Conservation (phyloP, 345 rosid species). For the Eucalyptus leucophloia region DNA sequence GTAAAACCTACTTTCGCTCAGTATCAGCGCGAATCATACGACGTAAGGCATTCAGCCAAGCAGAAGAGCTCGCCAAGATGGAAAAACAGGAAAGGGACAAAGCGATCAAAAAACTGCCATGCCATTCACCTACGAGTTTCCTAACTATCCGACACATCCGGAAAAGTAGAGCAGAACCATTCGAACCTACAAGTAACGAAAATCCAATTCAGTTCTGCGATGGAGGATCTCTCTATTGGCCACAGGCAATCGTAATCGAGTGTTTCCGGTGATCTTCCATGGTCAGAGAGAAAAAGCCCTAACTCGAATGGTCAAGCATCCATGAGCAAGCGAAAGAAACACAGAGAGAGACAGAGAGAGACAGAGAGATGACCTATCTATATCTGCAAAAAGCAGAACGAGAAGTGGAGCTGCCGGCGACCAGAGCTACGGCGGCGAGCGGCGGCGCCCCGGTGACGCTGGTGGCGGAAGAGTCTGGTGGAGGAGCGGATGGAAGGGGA, state of each 20-base stretch:
- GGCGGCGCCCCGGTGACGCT: neutral
- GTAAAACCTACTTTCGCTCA: neutral
- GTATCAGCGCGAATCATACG: neutral
- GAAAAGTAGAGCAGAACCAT: neutral
- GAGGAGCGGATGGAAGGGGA: neutral
- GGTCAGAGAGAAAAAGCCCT: neutral
- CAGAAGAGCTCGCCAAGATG: neutral
- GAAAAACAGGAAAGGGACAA: neutral
- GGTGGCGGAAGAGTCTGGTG: neutral
- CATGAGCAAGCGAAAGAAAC: neutral
- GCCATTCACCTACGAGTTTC: neutral
- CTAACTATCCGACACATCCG: neutral
- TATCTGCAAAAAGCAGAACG: neutral
- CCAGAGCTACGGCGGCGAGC: neutral
- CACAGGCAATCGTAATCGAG: neutral
- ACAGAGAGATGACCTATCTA: neutral
- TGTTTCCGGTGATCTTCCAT: neutral
- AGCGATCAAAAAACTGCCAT: neutral
- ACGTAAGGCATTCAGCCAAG: neutral
- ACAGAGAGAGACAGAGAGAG: neutral
- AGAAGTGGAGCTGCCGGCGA: neutral
- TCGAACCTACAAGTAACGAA: neutral
- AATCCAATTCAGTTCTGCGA: neutral
- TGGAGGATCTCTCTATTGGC: neutral
- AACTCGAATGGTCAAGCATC: neutral